Percentiles rank a stretch among this genome's conserved stretches.
Evolutionary conservation across 2,329 filamentous ascomycete genomes (phyloP).

Genomic region (Aotearoamyces nothofagi): DNA sequence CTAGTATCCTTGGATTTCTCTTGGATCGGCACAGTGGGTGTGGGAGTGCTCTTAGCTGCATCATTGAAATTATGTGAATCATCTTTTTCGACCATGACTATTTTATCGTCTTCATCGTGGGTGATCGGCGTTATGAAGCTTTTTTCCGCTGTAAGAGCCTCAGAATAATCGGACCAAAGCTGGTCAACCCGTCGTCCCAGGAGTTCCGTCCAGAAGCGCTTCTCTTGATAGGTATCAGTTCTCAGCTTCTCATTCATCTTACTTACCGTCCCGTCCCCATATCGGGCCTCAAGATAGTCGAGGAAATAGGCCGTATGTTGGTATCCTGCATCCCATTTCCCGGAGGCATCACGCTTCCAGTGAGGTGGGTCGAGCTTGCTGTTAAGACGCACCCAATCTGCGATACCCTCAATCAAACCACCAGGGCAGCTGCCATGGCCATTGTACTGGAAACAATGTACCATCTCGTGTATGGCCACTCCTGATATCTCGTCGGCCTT

Average conservation of each 20-base stretch:
- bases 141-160: constrained; percentile 16
- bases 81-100: no score
- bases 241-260: constrained; percentile 54
- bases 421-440: constrained; percentile 45
- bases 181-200: constrained; percentile 50
- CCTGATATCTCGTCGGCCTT: constrained; percentile 56
- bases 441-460: constrained; percentile 87
- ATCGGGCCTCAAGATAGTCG: constrained; percentile 62
- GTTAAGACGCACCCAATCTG: constrained; percentile 78
- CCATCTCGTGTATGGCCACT: constrained; percentile 81
- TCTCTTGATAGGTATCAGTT: constrained; percentile 45
- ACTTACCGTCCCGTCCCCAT: constrained; percentile 41
- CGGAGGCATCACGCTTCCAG: constrained; percentile 46
- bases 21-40: no score
- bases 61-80: no score
- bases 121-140: no score
- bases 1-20: no score
- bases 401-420: constrained; percentile 79
- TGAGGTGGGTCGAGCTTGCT: constrained; percentile 64
- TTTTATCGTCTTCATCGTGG: no score
- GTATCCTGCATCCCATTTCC: constrained; percentile 79
- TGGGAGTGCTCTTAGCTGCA: no score
- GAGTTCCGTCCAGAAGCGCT: constrained; percentile 51
- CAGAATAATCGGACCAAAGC: constrained; percentile 62
- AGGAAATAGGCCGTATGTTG: constrained; percentile 86